These are phyloP conservation scores for Rhodotorula graminis DNA, from an alignment of 768 basidiomycete genomes.

Conservation along the genomic window DNA sequence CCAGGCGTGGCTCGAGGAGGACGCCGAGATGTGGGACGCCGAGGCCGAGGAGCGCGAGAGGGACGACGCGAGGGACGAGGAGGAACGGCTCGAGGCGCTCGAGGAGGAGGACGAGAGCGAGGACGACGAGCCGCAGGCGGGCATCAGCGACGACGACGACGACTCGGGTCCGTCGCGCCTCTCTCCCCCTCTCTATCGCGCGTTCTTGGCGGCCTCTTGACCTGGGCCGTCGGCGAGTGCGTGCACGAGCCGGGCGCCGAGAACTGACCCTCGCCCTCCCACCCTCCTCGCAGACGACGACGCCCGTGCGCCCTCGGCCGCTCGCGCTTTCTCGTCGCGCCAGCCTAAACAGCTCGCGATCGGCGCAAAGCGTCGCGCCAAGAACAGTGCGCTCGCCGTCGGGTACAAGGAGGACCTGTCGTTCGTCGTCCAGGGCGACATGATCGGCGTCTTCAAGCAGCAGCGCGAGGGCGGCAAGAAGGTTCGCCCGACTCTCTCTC, in stretches of 20 bases:
- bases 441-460: slow-evolving; percentile 45
- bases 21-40: slow-evolving; percentile 80
- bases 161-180: slow-evolving; percentile 8
- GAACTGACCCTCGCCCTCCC: not conserved
- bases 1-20: slow-evolving; percentile 62
- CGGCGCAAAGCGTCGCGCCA: slow-evolving; percentile 42
- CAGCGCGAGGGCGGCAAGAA: slow-evolving; percentile 41
- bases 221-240: too few species aligned
- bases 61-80: slow-evolving; percentile 61
- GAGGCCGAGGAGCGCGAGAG: slow-evolving; percentile 57
- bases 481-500: slow-evolving; percentile 1
- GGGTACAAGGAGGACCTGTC: slow-evolving; percentile 94
- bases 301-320: not conserved
- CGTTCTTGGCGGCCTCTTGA: too few species aligned
- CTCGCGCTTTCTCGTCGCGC: slow-evolving; percentile 15
- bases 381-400: slow-evolving; percentile 81
- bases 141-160: slow-evolving; percentile 26
- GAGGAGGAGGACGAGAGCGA: slow-evolving; percentile 45
- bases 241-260: not conserved
- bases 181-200: not conserved
- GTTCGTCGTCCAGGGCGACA: slow-evolving; percentile 80
- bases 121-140: slow-evolving; percentile 32
- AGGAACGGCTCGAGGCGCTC: slow-evolving; percentile 53
- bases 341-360: slow-evolving; percentile 49
- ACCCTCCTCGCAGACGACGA: slow-evolving; percentile 15